Evolutionary conservation across 176 grass and related monocot genomes (phyloP).

Genomic region (Eremochloa ophiuroides): DNA sequence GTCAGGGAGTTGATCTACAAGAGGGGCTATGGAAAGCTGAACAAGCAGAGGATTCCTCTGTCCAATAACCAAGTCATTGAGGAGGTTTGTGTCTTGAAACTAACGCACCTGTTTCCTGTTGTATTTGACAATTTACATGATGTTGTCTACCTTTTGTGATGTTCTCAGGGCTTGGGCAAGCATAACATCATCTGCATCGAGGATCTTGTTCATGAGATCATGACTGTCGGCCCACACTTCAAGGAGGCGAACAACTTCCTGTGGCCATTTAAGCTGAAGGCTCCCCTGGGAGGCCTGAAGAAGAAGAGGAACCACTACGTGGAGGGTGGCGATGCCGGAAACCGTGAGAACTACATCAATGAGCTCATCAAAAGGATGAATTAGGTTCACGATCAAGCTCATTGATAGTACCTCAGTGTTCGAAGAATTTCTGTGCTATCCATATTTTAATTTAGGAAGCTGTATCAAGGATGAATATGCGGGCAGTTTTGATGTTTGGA

Average conservation of each 20-base stretch:
- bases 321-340: constrained; percentile 88
- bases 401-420: not conserved
- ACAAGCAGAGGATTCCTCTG: constrained; percentile 79
- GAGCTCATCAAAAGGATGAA: constrained; percentile 94
- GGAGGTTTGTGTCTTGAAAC: constrained; percentile 32
- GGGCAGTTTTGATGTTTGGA: constrained; percentile 42
- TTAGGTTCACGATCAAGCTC: constrained; percentile 25
- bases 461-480: constrained; percentile 15
- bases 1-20: constrained; percentile 89
- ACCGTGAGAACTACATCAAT: constrained; percentile 89
- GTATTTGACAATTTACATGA: not conserved
- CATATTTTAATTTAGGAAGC: constrained; percentile 25
- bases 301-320: constrained; percentile 95
- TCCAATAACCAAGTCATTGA: constrained; percentile 66
- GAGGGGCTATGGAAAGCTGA: constrained; percentile 78
- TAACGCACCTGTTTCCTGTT: not conserved
- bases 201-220: constrained; percentile 86
- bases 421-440: not conserved
- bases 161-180: constrained; percentile 57
- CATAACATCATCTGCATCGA: constrained; percentile 76
- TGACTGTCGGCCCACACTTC: constrained; percentile 83
- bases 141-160: not conserved
- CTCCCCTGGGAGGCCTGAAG: constrained; percentile 67
- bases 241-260: constrained; percentile 98
- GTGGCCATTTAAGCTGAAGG: constrained; percentile 88